Evolutionary conservation across 1,284 basidiomycete genomes (phyloP).

Genomic region (Sanghuangporus weigelae): DNA sequence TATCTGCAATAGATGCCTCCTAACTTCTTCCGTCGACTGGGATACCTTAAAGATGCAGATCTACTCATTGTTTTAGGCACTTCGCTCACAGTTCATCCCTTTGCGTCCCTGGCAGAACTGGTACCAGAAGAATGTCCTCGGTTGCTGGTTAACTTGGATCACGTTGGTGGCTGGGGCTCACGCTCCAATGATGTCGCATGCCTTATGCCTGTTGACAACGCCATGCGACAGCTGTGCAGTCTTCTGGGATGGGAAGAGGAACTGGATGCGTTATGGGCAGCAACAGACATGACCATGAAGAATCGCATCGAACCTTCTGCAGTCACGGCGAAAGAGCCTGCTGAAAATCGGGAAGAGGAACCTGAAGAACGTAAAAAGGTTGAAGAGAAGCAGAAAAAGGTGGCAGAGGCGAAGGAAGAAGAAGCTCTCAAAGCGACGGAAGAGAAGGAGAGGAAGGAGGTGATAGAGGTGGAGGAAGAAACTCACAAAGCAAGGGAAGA

Average conservation of each 20-base stretch:
- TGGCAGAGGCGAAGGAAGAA: slow-evolving; percentile 13
- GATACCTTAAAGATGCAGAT: slow-evolving; percentile 59
- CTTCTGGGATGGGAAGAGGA: slow-evolving; percentile 71
- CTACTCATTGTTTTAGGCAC: slow-evolving; percentile 92
- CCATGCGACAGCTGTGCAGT: slow-evolving; percentile 50
- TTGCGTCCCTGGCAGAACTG: slow-evolving; percentile 57
- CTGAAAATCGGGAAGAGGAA: slow-evolving; percentile 53
- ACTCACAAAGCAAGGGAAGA: slow-evolving; percentile 3
- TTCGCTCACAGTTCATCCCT: slow-evolving; percentile 77
- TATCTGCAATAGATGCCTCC: slow-evolving; percentile 49
- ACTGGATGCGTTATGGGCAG: slow-evolving; percentile 50
- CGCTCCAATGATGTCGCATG: slow-evolving; percentile 53
- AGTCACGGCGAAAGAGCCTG: slow-evolving; percentile 34
- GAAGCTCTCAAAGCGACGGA: slow-evolving; percentile 50
- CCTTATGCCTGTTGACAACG: slow-evolving; percentile 64
- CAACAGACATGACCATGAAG: slow-evolving; percentile 29
- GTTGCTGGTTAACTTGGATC: slow-evolving; percentile 64
- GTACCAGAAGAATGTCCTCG: slow-evolving; percentile 53
- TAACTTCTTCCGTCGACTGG: slow-evolving; percentile 46
- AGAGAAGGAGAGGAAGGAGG: slow-evolving; percentile 7
- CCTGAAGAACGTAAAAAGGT: slow-evolving; percentile 19
- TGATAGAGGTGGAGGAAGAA: slow-evolving; percentile 15
- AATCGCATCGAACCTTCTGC: slow-evolving; percentile 32
- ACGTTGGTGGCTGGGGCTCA: slow-evolving; percentile 54
- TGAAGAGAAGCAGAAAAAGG: slow-evolving; percentile 17